Conservation (phyloP, 2,329 filamentous ascomycete genomes). For the Colletotrichum acutatum region DNA sequence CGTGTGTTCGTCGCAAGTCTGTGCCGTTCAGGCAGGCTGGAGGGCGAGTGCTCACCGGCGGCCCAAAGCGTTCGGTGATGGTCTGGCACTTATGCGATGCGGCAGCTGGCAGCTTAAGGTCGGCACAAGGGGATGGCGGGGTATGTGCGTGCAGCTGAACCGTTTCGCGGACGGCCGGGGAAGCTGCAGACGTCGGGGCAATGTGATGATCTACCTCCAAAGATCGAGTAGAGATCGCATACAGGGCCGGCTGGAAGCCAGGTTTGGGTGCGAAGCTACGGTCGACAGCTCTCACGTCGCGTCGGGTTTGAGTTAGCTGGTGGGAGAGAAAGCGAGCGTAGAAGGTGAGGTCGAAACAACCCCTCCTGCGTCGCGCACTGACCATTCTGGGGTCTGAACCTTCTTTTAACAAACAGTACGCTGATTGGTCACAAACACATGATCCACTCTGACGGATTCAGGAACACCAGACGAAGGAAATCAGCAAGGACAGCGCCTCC, state of each 20-base stretch:
- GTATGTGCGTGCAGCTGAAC: not conserved
- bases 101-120: slow-evolving; percentile 10
- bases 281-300: not conserved
- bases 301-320: slow-evolving; percentile 1
- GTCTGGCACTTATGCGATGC: slow-evolving; percentile 2
- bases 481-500: not conserved
- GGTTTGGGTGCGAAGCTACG: not conserved
- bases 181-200: slow-evolving; percentile 27
- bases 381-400: slow-evolving; percentile 18
- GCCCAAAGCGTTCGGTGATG: slow-evolving; percentile 8
- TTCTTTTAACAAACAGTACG: not conserved
- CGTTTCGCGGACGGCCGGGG: slow-evolving; percentile 2
- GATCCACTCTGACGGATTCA: slow-evolving; percentile 25
- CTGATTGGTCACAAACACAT: slow-evolving; percentile 12
- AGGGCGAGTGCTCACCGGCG: slow-evolving; percentile 3
- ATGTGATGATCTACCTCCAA: not conserved
- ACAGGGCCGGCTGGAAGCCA: slow-evolving; percentile 14
- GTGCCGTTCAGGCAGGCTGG: not conserved
- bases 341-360: slow-evolving; percentile 30
- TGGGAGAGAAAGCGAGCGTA: slow-evolving; percentile 21
- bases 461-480: slow-evolving; percentile 10
- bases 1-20: not conserved
- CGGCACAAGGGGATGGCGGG: not conserved
- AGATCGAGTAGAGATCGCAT: slow-evolving; percentile 3
- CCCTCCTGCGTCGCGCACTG: slow-evolving; percentile 28